phyloP scores from a whole-genome alignment of 192 early-diverging fungal species.

The Coemansia biformis region DNA sequence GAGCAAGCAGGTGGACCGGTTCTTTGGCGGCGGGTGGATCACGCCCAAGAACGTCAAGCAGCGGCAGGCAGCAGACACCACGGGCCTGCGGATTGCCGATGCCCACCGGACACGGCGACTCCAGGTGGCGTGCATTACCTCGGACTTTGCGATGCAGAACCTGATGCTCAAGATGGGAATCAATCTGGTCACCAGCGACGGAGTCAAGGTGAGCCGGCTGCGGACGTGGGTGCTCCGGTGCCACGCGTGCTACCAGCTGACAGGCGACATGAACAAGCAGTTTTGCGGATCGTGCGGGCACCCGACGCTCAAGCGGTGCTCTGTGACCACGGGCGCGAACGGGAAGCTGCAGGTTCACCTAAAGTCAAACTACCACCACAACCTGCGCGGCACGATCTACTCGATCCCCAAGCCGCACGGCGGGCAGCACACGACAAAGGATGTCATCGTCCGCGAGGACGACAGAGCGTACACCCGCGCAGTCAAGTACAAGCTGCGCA shows the following conservation, averaged over 20 bases:
- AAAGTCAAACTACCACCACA: conserved; percentile 88
- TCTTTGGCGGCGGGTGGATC: conserved; percentile 82
- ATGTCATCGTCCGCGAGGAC: conserved; percentile 86
- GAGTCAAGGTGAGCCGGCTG: conserved; percentile 65
- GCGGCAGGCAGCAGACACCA: conserved; percentile 56
- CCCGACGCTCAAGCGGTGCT: conserved; percentile 76
- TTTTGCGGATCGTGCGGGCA: conserved; percentile 94
- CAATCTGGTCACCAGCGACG: conserved; percentile 77
- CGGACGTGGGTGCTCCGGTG: conserved; percentile 90
- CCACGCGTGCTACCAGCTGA: conserved; percentile 86
- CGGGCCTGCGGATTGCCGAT: conserved; percentile 44
- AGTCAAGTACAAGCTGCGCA: conserved; percentile 22
- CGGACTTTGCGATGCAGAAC: conserved; percentile 97
- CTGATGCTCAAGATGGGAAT: conserved; percentile 91
- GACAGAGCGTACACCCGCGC: conserved; percentile 71
- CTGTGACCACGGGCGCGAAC: conserved; percentile 70
- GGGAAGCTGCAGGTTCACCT: conserved; percentile 79
- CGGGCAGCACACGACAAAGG: conserved; percentile 61
- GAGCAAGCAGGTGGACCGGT: conserved; percentile 45
- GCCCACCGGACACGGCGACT: conserved; percentile 25
- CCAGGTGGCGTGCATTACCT: conserved; percentile 82
- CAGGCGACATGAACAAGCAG: conserved; percentile 77
- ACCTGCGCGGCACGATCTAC: conserved; percentile 82
- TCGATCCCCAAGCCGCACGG: conserved; percentile 79
- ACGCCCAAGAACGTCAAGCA: conserved; percentile 81